phyloP scores from a whole-genome alignment of 352 stramenopile species.

The Phytophthora europaea region DNA sequence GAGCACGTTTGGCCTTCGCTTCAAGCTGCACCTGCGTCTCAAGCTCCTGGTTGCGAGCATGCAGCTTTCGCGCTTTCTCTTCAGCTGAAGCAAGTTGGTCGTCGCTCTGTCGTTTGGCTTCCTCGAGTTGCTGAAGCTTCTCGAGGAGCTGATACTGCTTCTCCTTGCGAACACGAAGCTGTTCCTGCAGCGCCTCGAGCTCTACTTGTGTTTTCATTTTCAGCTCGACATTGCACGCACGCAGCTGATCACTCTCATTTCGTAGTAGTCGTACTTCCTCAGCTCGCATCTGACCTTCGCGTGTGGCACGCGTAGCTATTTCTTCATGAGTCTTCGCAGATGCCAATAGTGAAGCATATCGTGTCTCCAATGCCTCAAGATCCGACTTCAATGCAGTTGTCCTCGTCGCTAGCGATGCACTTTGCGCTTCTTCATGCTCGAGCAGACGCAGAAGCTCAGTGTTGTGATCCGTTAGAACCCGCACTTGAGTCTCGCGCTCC shows the following conservation, averaged over 20 bases:
- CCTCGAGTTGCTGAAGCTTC: slow-evolving; percentile 96
- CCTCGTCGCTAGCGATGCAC: slow-evolving; percentile 63
- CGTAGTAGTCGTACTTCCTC: slow-evolving; percentile 95
- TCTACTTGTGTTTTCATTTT: slow-evolving; percentile 97
- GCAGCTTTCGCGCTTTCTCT: slow-evolving; percentile 91
- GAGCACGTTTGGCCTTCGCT: slow-evolving; percentile 90
- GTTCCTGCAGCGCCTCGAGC: slow-evolving; percentile 96
- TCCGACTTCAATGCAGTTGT: slow-evolving; percentile 74
- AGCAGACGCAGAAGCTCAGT: slow-evolving; percentile 95
- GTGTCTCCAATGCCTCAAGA: slow-evolving; percentile 87
- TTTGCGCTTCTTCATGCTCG: slow-evolving; percentile 95
- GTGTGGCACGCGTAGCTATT: slow-evolving; percentile 86
- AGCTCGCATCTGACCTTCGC: slow-evolving; percentile 93
- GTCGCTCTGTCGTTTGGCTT: slow-evolving; percentile 93
- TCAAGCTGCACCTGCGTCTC: slow-evolving; percentile 97
- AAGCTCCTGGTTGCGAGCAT: slow-evolving; percentile 92
- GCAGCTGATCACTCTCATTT: slow-evolving; percentile 93
- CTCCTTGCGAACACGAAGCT: slow-evolving; percentile 96
- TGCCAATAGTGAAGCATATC: slow-evolving; percentile 91
- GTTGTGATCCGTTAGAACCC: slow-evolving; percentile 96
- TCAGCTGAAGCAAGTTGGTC: slow-evolving; percentile 92
- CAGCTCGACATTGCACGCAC: slow-evolving; percentile 93
- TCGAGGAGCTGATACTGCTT: slow-evolving; percentile 98
- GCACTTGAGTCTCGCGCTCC: slow-evolving; percentile 94
- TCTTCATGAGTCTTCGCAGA: slow-evolving; percentile 95